These are phyloP conservation scores for Limnomonas spitsbergensis DNA, from an alignment of 139 green algal species.

Conservation along the genomic window DNA sequence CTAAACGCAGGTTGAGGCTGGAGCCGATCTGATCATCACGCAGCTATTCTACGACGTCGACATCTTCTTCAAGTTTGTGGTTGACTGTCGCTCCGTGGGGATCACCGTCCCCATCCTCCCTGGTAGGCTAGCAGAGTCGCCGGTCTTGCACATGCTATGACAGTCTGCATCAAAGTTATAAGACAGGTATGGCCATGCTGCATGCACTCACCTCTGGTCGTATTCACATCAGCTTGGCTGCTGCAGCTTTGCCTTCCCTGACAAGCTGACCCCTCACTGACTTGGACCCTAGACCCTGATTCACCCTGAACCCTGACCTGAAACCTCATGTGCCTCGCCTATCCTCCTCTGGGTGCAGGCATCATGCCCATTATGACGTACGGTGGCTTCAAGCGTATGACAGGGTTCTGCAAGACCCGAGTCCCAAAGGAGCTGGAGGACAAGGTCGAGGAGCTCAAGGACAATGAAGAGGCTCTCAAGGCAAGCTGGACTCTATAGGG, in stretches of 20 bases:
- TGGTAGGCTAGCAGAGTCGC: conserved; percentile 30
- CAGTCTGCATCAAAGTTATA: too few species aligned
- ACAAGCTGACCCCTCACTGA: too few species aligned
- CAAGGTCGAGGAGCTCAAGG: conserved; percentile 87
- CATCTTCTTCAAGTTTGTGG: conserved; percentile 73
- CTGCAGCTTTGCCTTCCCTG: too few species aligned
- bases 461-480: conserved; percentile 90
- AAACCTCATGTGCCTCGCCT: too few species aligned
- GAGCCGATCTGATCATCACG: conserved; percentile 90
- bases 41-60: conserved; percentile 94
- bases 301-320: too few species aligned
- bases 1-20: conserved; percentile 74
- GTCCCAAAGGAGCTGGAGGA: conserved; percentile 76
- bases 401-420: conserved; percentile 92
- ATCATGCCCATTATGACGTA: conserved; percentile 98
- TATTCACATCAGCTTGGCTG: background rate
- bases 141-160: too few species aligned
- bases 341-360: conserved; percentile 41
- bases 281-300: too few species aligned
- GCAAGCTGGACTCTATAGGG: background rate
- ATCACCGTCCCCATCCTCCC: conserved; percentile 91
- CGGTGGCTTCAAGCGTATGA: conserved; percentile 97
- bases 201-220: too few species aligned
- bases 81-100: conserved; percentile 65
- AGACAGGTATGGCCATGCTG: too few species aligned